Percentiles rank a stretch among this genome's conserved stretches.
These are phyloP conservation scores for Striga hermonthica DNA, from an alignment of 305 asterid genomes.

Conservation along the genomic window DNA sequence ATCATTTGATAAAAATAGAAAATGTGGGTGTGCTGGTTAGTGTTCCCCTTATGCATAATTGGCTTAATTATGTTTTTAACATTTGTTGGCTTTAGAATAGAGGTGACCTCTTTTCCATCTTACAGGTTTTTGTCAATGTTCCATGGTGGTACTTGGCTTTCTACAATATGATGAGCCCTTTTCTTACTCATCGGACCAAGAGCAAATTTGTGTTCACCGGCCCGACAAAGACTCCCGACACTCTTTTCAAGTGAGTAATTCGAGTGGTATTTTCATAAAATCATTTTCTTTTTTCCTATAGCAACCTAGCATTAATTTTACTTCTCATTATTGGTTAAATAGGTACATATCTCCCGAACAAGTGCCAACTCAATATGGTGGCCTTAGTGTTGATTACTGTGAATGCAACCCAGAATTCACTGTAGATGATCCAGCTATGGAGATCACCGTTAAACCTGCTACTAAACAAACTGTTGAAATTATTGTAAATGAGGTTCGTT, in stretches of 20 bases:
- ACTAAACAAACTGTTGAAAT: constrained; percentile 92
- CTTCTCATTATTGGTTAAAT: constrained; percentile 27
- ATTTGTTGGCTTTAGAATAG: too few relatives aligned
- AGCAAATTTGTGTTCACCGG: constrained; percentile 90
- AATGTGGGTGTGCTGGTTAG: background rate
- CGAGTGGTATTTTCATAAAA: background rate
- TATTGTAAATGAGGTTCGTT: constrained; percentile 72
- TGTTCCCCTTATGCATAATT: too few relatives aligned
- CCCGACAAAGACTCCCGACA: constrained; percentile 70
- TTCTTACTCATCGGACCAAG: constrained; percentile 81
- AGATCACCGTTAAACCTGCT: constrained; percentile 67
- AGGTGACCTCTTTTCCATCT: constrained; percentile 17
- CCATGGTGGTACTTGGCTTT: constrained; percentile 98
- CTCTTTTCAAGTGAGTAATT: constrained; percentile 72
- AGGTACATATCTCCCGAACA: constrained; percentile 81
- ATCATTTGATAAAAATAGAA: constrained; percentile 3
- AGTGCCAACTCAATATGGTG: constrained; percentile 86
- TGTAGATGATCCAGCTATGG: constrained; percentile 69
- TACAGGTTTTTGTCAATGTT: constrained; percentile 83
- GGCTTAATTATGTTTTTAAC: too few relatives aligned
- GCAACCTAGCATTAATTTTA: constrained; percentile 7
- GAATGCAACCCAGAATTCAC: constrained; percentile 90
- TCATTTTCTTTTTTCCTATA: background rate
- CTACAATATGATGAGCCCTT: constrained; percentile 82
- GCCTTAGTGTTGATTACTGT: constrained; percentile 74